Evolutionary conservation across 805 yeast genomes (phyloP), one percentile per base, ranked within the genome.

Genomic region (Kodamaea sagamina): DNA sequence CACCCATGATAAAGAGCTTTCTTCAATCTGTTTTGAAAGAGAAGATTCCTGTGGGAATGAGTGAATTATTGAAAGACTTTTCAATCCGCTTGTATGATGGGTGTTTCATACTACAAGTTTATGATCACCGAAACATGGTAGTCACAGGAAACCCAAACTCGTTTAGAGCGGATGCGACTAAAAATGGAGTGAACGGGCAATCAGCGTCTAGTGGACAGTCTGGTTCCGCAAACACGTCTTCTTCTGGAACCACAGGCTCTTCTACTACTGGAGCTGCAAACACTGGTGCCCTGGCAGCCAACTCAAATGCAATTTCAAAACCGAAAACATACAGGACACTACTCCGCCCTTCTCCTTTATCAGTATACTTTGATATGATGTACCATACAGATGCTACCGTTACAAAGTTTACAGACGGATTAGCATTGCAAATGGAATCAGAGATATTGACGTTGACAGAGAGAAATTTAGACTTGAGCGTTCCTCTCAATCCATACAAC

Each of bases 21-120:
- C 67, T 92, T 47, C 81, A 83, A 50, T 86, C 82, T 56, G 85
- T 92, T 8, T 83, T 89, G 11, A 71, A 78, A 43, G 95, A 92
- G 40, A 84, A 82, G 54, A 87, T 92, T 10, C 97, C 97, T 1
- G 86, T 88, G 31, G 88, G 95, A 10, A 81, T 92, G 58, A 81
- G 89, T 52, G 98, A 93, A 65, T 86, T 92, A 7, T 74, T 93
- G 35, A 81, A 86, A 55, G 98, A 92, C 61, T 87, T 92, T 27
- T 85, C 90, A 13, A 79, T 90, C 25, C 79, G 80, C 47, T 78
- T 89, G 42, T 92, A 88, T 60, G 97, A 93, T 58, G 97, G 97
- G 0, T 87, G 95, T 61, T 69, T 92, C 29, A 86, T 92, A 11
- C 63, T 92, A 38, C 88, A 88, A 58, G 84, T 92, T n/a, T 79